These are phyloP conservation scores for Colletotrichum truncatum DNA, from an alignment of 2,329 filamentous ascomycete species.

Conservation along the genomic window DNA sequence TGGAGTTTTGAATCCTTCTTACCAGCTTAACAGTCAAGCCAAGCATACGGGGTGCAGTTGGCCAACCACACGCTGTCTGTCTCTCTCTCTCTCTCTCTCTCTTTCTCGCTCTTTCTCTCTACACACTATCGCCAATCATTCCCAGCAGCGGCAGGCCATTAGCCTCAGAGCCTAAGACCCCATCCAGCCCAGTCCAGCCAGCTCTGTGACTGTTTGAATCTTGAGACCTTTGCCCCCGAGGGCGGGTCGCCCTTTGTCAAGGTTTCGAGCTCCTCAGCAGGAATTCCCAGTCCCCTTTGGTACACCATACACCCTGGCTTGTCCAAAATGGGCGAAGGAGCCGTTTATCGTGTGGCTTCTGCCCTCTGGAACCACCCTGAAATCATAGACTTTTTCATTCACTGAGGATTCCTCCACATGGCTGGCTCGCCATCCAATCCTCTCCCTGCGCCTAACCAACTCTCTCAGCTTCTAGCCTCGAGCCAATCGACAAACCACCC, in stretches of 20 bases:
- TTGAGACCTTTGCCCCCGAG: neutral
- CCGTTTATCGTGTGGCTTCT: conserved; percentile 25
- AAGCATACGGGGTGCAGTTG: neutral
- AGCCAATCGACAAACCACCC: neutral
- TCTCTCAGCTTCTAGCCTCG: neutral
- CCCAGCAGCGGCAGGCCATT: conserved; percentile 1
- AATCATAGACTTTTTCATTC: conserved; percentile 9
- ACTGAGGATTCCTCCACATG: conserved; percentile 20
- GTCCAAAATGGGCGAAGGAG: conserved; percentile 3
- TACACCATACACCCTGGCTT: conserved; percentile 6
- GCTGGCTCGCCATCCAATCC: conserved; percentile 13
- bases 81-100: no score
- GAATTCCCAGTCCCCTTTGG: neutral
- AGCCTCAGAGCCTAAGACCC: neutral
- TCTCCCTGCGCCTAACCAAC: neutral
- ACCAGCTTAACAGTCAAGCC: conserved; percentile 19
- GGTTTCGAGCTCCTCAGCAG: neutral
- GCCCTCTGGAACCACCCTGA: conserved; percentile 2
- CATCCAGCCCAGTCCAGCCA: conserved; percentile 23
- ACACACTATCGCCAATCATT: no score
- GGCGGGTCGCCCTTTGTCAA: conserved; percentile 6
- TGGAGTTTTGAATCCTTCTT: neutral
- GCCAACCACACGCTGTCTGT: no score
- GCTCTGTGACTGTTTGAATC: neutral
- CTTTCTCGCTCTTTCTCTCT: no score